Percentiles rank a stretch among this genome's conserved stretches.
Evolutionary conservation across 2,329 filamentous ascomycete genomes (phyloP).

Genomic region (Alternaria brassicae): DNA sequence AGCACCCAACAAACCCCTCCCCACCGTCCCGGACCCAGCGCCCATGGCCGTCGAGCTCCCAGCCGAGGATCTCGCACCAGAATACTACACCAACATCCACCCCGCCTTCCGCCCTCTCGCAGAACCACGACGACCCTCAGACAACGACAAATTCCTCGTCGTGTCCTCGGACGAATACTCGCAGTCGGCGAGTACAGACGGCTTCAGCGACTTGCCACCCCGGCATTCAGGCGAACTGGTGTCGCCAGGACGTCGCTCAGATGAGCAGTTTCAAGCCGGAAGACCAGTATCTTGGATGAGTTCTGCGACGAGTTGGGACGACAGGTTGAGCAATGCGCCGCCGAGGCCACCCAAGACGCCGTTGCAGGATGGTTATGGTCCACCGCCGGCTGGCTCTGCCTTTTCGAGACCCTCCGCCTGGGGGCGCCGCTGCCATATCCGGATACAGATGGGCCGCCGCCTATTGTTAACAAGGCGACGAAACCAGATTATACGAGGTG

Average conservation of each 20-base stretch:
- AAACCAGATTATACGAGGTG: constrained; percentile 71
- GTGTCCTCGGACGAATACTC: constrained; percentile 65
- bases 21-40: constrained; percentile 50
- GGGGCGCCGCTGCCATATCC: constrained; percentile 74
- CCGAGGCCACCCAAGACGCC: constrained; percentile 53
- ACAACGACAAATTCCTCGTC: constrained; percentile 62
- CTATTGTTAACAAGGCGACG: constrained; percentile 81
- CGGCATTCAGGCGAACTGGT: constrained; percentile 70
- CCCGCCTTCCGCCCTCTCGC: constrained; percentile 46
- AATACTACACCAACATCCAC: constrained; percentile 37
- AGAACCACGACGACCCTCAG: constrained; percentile 28
- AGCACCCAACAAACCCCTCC: constrained; percentile 46
- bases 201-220: constrained; percentile 43
- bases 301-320: constrained; percentile 40
- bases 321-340: constrained; percentile 37
- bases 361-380: constrained; percentile 34
- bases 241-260: constrained; percentile 51
- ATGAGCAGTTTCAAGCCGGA: constrained; percentile 38
- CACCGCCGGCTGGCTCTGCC: constrained; percentile 26
- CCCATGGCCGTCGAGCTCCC: constrained; percentile 66
- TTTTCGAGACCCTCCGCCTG: constrained; percentile 44
- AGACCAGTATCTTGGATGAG: constrained; percentile 33
- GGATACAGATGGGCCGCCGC: constrained; percentile 78
- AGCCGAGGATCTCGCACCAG: constrained; percentile 59
- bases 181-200: constrained; percentile 48